Conservation (phyloP, 2,329 filamentous ascomycete species). For the Aspergillaceae sp. region DNA sequence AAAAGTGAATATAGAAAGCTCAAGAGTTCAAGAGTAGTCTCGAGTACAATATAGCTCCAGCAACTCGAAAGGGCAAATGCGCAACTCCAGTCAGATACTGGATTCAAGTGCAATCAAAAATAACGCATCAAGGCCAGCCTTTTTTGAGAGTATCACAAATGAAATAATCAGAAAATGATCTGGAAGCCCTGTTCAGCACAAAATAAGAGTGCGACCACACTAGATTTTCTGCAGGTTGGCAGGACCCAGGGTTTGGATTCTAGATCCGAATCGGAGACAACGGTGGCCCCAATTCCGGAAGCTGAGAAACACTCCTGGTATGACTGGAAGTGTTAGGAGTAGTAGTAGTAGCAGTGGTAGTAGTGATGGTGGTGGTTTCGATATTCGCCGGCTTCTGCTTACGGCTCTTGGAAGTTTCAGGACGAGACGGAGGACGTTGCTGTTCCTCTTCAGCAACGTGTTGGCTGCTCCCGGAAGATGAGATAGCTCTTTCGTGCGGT, state of each 20-base stretch:
- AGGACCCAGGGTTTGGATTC: neutral
- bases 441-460: slow-evolving; percentile 33
- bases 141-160: neutral
- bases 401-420: slow-evolving; percentile 21
- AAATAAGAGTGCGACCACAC: too few relatives aligned
- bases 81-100: neutral
- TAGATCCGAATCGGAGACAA: slow-evolving; percentile 42
- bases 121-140: slow-evolving; percentile 1
- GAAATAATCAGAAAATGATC: neutral
- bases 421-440: slow-evolving; percentile 12
- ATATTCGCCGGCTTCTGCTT: slow-evolving; percentile 28
- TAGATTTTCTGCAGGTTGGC: too few relatives aligned
- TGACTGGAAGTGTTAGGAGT: slow-evolving; percentile 10
- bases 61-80: neutral
- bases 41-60: neutral
- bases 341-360: neutral
- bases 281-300: slow-evolving; percentile 41
- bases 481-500: slow-evolving; percentile 49
- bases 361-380: slow-evolving; percentile 11
- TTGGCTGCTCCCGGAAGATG: slow-evolving; percentile 58
- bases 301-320: slow-evolving; percentile 32
- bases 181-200: too few relatives aligned
- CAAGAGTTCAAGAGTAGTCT: neutral
- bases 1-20: neutral
- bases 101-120: neutral